Evolutionary conservation across 2,329 filamentous ascomycete species (phyloP).

Genomic region (Aspergillus puulaauensis): DNA sequence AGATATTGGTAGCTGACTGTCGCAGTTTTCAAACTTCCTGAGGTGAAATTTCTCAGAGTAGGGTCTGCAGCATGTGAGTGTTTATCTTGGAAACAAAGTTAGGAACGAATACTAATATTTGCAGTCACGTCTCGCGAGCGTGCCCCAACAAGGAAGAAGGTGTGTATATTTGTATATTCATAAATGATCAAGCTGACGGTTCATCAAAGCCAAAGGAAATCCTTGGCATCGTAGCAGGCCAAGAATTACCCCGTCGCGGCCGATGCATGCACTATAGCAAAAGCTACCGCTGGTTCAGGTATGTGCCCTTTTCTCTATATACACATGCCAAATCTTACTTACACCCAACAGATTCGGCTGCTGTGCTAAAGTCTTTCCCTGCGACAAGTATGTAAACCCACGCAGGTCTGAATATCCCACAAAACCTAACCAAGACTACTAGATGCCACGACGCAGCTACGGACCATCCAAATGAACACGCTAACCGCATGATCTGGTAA

Average conservation of each 20-base stretch:
- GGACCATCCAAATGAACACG: conserved; percentile 76
- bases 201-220: conserved; percentile 46
- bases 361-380: conserved; percentile 57
- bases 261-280: conserved; percentile 56
- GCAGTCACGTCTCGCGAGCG: conserved; percentile 31
- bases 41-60: conserved; percentile 74
- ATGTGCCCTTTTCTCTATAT: conserved; percentile 10
- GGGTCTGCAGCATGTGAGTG: conserved; percentile 53
- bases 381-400: conserved; percentile 49
- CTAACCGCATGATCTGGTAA: conserved; percentile 76
- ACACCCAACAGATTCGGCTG: conserved; percentile 51
- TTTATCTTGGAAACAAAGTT: neutral
- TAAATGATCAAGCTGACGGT: neutral
- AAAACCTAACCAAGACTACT: conserved; percentile 9
- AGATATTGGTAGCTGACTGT: neutral
- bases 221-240: conserved; percentile 55
- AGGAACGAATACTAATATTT: neutral
- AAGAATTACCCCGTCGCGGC: conserved; percentile 54
- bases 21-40: conserved; percentile 68
- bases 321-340: neutral
- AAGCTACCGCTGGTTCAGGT: conserved; percentile 58
- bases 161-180: conserved; percentile 20
- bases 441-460: conserved; percentile 72
- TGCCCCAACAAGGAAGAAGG: conserved; percentile 37
- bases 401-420: neutral